Conservation (phyloP, 805 yeast species). For the Kazachstania kunashirensis region DNA sequence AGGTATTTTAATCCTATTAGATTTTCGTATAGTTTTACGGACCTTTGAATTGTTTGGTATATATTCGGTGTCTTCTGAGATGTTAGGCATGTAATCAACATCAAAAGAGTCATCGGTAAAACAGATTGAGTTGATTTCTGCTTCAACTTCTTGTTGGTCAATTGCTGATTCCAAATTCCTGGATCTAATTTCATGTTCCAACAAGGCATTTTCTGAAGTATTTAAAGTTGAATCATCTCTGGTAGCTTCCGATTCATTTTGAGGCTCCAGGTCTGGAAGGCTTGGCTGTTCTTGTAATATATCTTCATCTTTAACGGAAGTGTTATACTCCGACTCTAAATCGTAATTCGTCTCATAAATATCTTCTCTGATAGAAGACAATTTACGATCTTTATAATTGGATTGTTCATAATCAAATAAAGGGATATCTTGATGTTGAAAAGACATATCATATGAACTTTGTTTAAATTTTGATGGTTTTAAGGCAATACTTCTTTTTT, state of each 20-base stretch:
- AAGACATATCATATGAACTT: too few relatives aligned
- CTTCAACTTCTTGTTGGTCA: too few relatives aligned
- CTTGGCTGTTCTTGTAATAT: not conserved
- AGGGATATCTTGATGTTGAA: too few relatives aligned
- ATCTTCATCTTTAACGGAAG: not conserved
- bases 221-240: constrained; percentile 15
- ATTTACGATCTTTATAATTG: too few relatives aligned
- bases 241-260: constrained; percentile 50
- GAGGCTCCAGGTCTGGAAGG: constrained; percentile 54
- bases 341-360: not conserved
- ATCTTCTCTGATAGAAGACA: too few relatives aligned
- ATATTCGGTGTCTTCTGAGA: constrained; percentile 3
- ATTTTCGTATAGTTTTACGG: constrained; percentile 55
- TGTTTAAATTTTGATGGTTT: too few relatives aligned
- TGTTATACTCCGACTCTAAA: not conserved
- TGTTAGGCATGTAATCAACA: constrained; percentile 1
- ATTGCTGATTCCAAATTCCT: not conserved
- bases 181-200: constrained; percentile 16
- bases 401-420: too few relatives aligned
- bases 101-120: not conserved
- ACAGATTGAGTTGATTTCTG: not conserved
- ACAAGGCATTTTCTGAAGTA: constrained; percentile 22
- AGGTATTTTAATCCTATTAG: constrained; percentile 53
- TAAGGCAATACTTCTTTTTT: too few relatives aligned
- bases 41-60: constrained; percentile 19